phyloP scores from a whole-genome alignment of 345 rosid species.

The Noccaea caerulescens region DNA sequence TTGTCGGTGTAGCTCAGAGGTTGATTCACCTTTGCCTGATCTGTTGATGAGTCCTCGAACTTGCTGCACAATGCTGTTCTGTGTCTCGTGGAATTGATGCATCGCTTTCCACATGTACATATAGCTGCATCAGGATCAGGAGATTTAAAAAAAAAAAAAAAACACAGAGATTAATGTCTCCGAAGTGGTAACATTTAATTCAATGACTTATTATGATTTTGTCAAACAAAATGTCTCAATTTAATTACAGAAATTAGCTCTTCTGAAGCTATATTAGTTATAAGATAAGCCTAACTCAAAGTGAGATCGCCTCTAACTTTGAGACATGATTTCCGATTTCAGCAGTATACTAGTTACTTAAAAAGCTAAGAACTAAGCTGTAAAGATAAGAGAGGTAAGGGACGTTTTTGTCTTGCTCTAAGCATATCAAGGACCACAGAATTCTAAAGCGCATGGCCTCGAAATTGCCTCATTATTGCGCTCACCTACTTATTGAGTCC shows the following conservation, averaged over 20 bases:
- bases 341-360: constrained; percentile 8
- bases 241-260: neutral
- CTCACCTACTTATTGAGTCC: constrained; percentile 31
- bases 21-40: constrained; percentile 74
- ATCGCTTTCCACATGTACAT: constrained; percentile 96
- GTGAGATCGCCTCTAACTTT: neutral
- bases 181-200: neutral
- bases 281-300: neutral
- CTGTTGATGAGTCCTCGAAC: constrained; percentile 80
- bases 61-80: constrained; percentile 85
- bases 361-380: neutral
- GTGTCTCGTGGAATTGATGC: constrained; percentile 86
- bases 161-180: neutral
- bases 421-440: constrained; percentile 31
- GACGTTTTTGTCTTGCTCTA: constrained; percentile 21
- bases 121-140: constrained; percentile 56
- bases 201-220: neutral
- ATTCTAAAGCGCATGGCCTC: constrained; percentile 28
- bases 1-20: constrained; percentile 88
- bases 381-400: constrained; percentile 13
- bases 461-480: constrained; percentile 9
- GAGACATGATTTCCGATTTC: constrained; percentile 8
- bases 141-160: neutral
- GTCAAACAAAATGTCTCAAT: neutral
- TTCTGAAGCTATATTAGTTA: neutral